Conservation (phyloP, 2,329 filamentous ascomycete genomes). For the Monilinia fructicola region DNA sequence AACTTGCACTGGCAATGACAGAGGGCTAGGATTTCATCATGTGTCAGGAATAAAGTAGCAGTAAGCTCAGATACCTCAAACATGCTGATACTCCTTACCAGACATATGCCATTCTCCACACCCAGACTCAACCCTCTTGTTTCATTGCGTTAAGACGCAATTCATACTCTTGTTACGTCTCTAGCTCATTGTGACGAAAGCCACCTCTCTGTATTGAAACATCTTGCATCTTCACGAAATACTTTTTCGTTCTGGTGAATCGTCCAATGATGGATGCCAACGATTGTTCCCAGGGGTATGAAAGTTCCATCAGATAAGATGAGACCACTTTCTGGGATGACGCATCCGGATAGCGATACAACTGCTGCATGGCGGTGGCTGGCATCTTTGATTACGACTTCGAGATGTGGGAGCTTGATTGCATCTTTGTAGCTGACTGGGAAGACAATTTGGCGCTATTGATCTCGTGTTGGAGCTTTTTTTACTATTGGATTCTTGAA, state of each 20-base stretch:
- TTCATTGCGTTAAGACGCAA: slow-evolving; percentile 44
- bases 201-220: slow-evolving; percentile 48
- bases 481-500: slow-evolving; percentile 41
- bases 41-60: slow-evolving; percentile 48
- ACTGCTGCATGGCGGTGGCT: slow-evolving; percentile 48
- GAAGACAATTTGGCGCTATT: neutral
- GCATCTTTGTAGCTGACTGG: slow-evolving; percentile 10
- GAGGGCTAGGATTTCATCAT: slow-evolving; percentile 42
- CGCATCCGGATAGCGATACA: slow-evolving; percentile 46
- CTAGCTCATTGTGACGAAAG: slow-evolving; percentile 44
- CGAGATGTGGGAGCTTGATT: slow-evolving; percentile 22
- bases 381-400: slow-evolving; percentile 50
- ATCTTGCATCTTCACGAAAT: slow-evolving; percentile 42
- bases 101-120: slow-evolving; percentile 45
- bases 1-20: too few relatives aligned
- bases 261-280: slow-evolving; percentile 41
- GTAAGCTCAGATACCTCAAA: slow-evolving; percentile 50
- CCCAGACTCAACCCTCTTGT: slow-evolving; percentile 46
- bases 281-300: slow-evolving; percentile 38
- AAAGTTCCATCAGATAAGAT: slow-evolving; percentile 32
- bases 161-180: slow-evolving; percentile 41
- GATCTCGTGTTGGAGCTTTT: slow-evolving; percentile 8
- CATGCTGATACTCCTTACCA: slow-evolving; percentile 46
- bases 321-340: slow-evolving; percentile 40
- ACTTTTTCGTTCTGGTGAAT: slow-evolving; percentile 39